A percentile compares a stretch with the other conserved stretches of the same genome.
phyloP scores from a whole-genome alignment of 2,329 filamentous ascomycete species.

The Neopestalotiopsis sp. region DNA sequence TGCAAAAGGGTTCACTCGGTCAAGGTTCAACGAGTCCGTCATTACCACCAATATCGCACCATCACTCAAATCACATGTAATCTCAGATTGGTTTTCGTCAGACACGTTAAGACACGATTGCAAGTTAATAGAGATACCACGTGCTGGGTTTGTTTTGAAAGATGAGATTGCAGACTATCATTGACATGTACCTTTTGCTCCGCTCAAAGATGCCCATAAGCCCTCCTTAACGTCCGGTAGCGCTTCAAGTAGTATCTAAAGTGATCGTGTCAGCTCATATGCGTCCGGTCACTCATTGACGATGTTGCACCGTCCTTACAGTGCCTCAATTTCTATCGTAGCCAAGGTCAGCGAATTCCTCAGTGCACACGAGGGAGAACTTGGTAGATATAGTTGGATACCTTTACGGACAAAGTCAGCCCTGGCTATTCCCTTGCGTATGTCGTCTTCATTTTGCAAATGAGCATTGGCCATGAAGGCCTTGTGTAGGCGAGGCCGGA shows the following conservation, averaged over 20 bases:
- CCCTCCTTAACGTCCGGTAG: constrained; percentile 83
- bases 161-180: neutral
- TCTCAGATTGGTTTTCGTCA: constrained; percentile 8
- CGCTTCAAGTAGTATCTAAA: constrained; percentile 88
- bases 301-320: constrained; percentile 64
- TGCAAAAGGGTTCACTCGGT: too few species aligned
- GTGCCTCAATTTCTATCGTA: constrained; percentile 79
- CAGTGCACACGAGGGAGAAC: too few species aligned
- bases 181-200: constrained; percentile 14
- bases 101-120: neutral
- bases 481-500: constrained; percentile 79
- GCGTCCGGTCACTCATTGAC: neutral
- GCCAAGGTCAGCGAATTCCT: constrained; percentile 2
- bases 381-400: constrained; percentile 40
- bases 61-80: neutral
- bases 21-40: neutral
- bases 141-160: constrained; percentile 16
- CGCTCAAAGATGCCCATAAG: constrained; percentile 64
- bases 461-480: constrained; percentile 81
- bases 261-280: constrained; percentile 14
- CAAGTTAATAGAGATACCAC: neutral
- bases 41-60: neutral
- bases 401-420: constrained; percentile 94
- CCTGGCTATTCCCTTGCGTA: constrained; percentile 74
- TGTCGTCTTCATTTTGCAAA: constrained; percentile 75